These are phyloP conservation scores for Immersiporthe knoxdaviesiana DNA, from an alignment of 2,329 filamentous ascomycete species.

Conservation along the genomic window DNA sequence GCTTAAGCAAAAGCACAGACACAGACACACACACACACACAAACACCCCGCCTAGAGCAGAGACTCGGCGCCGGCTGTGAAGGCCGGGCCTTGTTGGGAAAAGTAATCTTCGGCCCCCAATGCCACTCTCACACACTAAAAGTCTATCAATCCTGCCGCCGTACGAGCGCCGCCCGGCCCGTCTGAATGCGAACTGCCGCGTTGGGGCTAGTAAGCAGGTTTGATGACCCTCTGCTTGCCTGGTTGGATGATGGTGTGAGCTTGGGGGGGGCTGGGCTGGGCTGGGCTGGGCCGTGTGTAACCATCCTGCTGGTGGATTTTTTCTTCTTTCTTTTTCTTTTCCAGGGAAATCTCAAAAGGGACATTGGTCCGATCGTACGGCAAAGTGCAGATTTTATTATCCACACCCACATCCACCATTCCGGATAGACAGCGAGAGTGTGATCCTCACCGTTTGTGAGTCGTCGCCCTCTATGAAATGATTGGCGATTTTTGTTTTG, in stretches of 20 bases:
- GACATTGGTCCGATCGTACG: background rate
- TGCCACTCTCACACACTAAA: conserved; percentile 6
- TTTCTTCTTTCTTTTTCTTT: too few relatives aligned
- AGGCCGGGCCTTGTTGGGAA: background rate
- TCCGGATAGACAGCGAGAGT: background rate
- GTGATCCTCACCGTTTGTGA: background rate
- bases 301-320: background rate
- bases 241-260: background rate
- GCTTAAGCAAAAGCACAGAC: background rate
- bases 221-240: background rate
- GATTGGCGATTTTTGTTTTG: background rate
- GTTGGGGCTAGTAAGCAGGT: conserved; percentile 13
- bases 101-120: conserved; percentile 18
- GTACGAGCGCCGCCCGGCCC: conserved; percentile 13
- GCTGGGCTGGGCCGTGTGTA: conserved; percentile 6
- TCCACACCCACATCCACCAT: too few relatives aligned
- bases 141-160: conserved; percentile 29
- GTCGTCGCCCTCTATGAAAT: background rate
- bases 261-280: too few relatives aligned
- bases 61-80: background rate
- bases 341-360: conserved; percentile 5
- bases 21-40: too few relatives aligned
- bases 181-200: conserved; percentile 15
- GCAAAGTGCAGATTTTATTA: background rate
- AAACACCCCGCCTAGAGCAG: background rate